phyloP scores from a whole-genome alignment of 2,329 filamentous ascomycete genomes.

The Madurella mycetomatis region DNA sequence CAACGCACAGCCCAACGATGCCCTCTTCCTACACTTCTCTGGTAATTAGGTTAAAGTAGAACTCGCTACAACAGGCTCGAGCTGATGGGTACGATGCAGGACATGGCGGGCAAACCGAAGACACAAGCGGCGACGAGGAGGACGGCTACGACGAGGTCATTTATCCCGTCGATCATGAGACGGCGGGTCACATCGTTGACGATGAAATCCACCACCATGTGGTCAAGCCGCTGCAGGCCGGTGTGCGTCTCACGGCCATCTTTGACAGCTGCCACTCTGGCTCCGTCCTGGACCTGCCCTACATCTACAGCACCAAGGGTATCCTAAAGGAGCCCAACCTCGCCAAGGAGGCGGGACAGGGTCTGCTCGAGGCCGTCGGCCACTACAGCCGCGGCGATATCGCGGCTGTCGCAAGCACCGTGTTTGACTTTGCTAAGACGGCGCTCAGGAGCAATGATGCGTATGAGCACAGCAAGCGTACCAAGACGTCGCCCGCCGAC shows the following conservation, averaged over 20 bases:
- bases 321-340: slow-evolving; percentile 77
- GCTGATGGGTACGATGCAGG: slow-evolving; percentile 39
- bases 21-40: slow-evolving; percentile 73
- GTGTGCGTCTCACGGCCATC: slow-evolving; percentile 79
- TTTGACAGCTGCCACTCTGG: slow-evolving; percentile 80
- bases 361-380: slow-evolving; percentile 66
- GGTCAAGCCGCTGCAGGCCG: slow-evolving; percentile 71
- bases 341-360: slow-evolving; percentile 72
- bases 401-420: slow-evolving; percentile 70
- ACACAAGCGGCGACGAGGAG: slow-evolving; percentile 70
- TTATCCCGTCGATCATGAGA: slow-evolving; percentile 69
- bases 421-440: slow-evolving; percentile 85
- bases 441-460: slow-evolving; percentile 74
- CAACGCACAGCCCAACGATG: slow-evolving; percentile 67
- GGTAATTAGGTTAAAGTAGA: slow-evolving; percentile 40
- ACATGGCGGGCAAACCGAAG: slow-evolving; percentile 71
- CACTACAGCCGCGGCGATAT: slow-evolving; percentile 83
- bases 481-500: slow-evolving; percentile 90
- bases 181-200: slow-evolving; percentile 69
- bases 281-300: slow-evolving; percentile 71
- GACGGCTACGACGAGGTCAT: slow-evolving; percentile 76
- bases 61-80: not conserved
- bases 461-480: slow-evolving; percentile 75
- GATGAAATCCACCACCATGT: slow-evolving; percentile 75
- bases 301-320: slow-evolving; percentile 76